phyloP scores from a whole-genome alignment of 305 asterid genomes.

The Petunia hybrid region DNA sequence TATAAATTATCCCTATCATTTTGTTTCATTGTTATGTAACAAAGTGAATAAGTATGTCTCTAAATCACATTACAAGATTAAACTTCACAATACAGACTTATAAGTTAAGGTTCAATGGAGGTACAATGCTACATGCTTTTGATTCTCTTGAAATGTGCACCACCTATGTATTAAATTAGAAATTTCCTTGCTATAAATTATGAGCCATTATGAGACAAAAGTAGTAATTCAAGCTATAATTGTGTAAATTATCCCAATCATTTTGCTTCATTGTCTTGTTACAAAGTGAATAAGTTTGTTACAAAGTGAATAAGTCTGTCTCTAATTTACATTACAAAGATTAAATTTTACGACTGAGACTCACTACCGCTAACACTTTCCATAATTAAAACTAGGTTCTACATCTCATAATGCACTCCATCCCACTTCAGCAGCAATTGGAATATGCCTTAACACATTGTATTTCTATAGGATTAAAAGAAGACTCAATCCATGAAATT shows the following conservation, averaged over 20 bases:
- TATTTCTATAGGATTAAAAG: neutral
- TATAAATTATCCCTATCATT: conserved; percentile 26
- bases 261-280: conserved; percentile 34
- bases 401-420: neutral
- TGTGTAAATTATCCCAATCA: conserved; percentile 25
- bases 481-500: neutral
- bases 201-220: conserved; percentile 31
- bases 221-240: neutral
- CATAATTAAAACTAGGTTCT: neutral
- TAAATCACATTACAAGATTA: neutral
- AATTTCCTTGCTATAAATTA: neutral
- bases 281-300: conserved; percentile 32
- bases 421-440: neutral
- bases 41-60: conserved; percentile 23
- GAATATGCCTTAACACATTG: neutral
- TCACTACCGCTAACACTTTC: neutral
- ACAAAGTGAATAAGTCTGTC: conserved; percentile 31
- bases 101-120: neutral
- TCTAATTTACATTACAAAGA: conserved; percentile 7
- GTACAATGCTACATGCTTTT: neutral
- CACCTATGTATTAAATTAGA: neutral
- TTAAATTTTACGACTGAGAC: neutral
- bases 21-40: conserved; percentile 36
- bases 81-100: neutral
- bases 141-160: conserved; percentile 29